Conservation (phyloP, 2,329 filamentous ascomycete genomes). For the Cordyceps militaris region DNA sequence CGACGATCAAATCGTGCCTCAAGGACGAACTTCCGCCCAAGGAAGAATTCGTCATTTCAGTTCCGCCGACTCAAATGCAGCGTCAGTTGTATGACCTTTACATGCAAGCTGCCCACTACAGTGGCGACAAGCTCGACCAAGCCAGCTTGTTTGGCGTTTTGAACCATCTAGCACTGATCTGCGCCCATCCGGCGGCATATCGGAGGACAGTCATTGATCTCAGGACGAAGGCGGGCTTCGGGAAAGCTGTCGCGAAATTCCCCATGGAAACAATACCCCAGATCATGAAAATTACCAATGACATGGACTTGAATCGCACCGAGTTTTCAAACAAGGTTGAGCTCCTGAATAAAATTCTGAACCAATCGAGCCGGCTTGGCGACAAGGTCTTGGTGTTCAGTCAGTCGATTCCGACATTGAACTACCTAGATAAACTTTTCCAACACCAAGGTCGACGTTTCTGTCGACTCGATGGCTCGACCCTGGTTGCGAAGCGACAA, state of each 20-base stretch:
- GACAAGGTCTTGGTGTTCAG: slow-evolving; percentile 82
- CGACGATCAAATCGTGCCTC: slow-evolving; percentile 58
- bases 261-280: slow-evolving; percentile 22
- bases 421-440: slow-evolving; percentile 60
- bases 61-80: slow-evolving; percentile 64
- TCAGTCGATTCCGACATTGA: slow-evolving; percentile 60
- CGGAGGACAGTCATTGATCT: slow-evolving; percentile 24
- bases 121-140: slow-evolving; percentile 8
- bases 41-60: slow-evolving; percentile 71
- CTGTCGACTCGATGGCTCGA: slow-evolving; percentile 61
- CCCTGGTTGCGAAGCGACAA: slow-evolving; percentile 51
- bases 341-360: slow-evolving; percentile 62
- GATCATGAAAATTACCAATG: slow-evolving; percentile 31
- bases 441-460: slow-evolving; percentile 39
- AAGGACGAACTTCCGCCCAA: slow-evolving; percentile 64
- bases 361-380: slow-evolving; percentile 49
- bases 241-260: slow-evolving; percentile 17
- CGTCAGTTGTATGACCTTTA: slow-evolving; percentile 50
- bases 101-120: slow-evolving; percentile 21
- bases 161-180: slow-evolving; percentile 38
- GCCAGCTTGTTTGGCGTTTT: slow-evolving; percentile 29
- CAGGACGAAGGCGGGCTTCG: slow-evolving; percentile 7
- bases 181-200: slow-evolving; percentile 47
- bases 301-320: slow-evolving; percentile 36
- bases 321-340: slow-evolving; percentile 60